phyloP scores from a whole-genome alignment of 106 monocot genomes.

The Platanthera guangdongensis region DNA sequence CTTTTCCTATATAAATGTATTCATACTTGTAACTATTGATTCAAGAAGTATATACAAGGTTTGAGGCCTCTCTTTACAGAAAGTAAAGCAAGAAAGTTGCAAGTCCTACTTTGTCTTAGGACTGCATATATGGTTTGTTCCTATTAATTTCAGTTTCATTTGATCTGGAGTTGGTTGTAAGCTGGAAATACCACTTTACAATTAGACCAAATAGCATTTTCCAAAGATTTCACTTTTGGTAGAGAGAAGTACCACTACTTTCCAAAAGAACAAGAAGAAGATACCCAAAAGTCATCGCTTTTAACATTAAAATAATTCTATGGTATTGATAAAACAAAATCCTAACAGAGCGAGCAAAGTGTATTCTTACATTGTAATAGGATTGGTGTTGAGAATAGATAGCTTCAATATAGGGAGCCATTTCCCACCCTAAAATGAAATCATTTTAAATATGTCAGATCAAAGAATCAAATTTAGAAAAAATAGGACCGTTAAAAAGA shows the following conservation, averaged over 20 bases:
- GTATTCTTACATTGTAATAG: constrained; percentile 46
- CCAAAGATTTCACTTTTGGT: background rate
- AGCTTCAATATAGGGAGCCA: constrained; percentile 92
- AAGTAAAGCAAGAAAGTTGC: background rate
- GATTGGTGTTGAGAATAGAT: constrained; percentile 71
- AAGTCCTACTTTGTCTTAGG: too few species aligned
- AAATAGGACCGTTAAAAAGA: background rate
- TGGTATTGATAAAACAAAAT: background rate
- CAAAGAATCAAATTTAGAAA: background rate
- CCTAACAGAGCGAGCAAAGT: background rate
- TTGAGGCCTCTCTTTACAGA: too few species aligned
- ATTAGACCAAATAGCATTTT: background rate
- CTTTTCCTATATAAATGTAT: too few species aligned
- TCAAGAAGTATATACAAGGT: too few species aligned
- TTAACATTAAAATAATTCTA: background rate
- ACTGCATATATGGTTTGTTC: background rate
- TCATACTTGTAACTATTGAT: too few species aligned
- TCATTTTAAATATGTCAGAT: constrained; percentile 1
- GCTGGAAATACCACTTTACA: background rate
- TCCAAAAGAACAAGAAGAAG: background rate
- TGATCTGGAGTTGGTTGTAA: background rate
- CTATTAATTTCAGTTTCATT: background rate
- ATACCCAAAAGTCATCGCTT: background rate
- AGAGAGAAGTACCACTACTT: background rate
- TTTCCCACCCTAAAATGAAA: constrained; percentile 71